Percentiles rank a stretch among this genome's conserved stretches.
Conservation (phyloP, 495 filamentous ascomycete genomes). For the Neurospora sp. region DNA sequence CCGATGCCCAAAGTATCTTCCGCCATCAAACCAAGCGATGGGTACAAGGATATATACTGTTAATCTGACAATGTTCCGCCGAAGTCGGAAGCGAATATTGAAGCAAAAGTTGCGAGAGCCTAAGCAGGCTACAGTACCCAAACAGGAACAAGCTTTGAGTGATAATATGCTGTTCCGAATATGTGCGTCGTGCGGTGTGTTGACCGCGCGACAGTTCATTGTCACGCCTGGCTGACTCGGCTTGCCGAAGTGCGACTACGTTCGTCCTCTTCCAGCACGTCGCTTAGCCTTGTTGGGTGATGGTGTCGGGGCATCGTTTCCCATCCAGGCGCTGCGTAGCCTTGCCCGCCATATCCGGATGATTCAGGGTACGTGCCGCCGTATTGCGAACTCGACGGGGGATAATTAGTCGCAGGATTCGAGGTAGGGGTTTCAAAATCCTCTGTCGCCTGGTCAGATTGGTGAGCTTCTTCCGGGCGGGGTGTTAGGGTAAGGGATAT, state of each 20-base stretch:
- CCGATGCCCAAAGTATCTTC: background rate
- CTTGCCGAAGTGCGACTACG: conserved; percentile 48
- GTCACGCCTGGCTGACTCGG: conserved; percentile 34
- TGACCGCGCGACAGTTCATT: background rate
- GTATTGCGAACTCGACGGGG: conserved; percentile 27
- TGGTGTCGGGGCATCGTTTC: conserved; percentile 78
- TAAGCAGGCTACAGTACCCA: background rate
- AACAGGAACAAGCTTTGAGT: background rate
- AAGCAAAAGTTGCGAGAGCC: background rate
- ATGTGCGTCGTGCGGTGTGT: background rate
- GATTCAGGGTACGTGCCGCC: conserved; percentile 17
- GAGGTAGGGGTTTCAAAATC: conserved; percentile 38
- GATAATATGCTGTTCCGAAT: background rate
- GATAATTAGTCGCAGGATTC: conserved; percentile 25
- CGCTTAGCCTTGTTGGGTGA: conserved; percentile 87
- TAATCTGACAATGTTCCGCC: background rate
- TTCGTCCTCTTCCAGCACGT: conserved; percentile 84
- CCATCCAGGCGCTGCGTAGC: conserved; percentile 66
- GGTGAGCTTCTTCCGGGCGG: conserved; percentile 17
- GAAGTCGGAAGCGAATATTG: background rate
- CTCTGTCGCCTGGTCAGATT: conserved; percentile 37
- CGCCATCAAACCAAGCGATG: background rate
- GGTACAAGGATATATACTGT: background rate
- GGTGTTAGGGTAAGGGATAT: conserved; percentile 31
- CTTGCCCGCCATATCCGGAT: conserved; percentile 43